Base-by-base conservation (phyloP, 495 filamentous ascomycete genomes). In the Neurospora sublineolata region DNA sequence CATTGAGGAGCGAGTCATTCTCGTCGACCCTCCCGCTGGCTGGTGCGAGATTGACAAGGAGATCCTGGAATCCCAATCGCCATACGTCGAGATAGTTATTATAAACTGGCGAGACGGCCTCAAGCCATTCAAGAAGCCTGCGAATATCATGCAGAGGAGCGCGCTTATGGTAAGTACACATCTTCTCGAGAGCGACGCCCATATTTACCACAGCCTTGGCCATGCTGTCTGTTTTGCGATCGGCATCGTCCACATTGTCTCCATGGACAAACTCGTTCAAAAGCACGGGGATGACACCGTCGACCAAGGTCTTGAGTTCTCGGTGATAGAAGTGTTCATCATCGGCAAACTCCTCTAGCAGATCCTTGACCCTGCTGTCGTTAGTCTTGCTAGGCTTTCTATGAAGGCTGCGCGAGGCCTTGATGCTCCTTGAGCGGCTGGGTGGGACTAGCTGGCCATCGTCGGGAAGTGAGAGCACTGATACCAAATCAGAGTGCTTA, bases 281-380 rank as follows among this genome's bases (percentile, higher is more conserved):
- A 3, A 99, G 87, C 10, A 98, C 96, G 10, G 95, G 96, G 70
- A 99, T 92, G 20, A 99, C 95, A 69, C 97, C 96, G 73, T 96
- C 96, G 12, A 98, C 94, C 30, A 99, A 82, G 20, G 95, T 97
- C 72, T 92, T 93, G 12, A 99, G 86, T 78, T 99, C 95, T 33
- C 94, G 91, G 82, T 90, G 91, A 78, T 98, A 99, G 75, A 95
- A 94, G 23, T 87, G 82, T 80, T 99, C 96, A 72, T 98, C 96
- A 6, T 88, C 85, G 16, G 87, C 84, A 70, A 99, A 86, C 76
- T 97, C 94, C 52, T 87, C 84, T 79, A 99, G 86, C 33, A 99
- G 78, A 71, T 93, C 93, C 20, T 83, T 82, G 14, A 94, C 82
- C 4, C 89, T 94, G 23, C 90, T 88, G 39, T 86, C 88, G 27